Percentiles rank a stretch among this genome's conserved stretches.
These are phyloP conservation scores for Baorangia bicolor DNA, from an alignment of 768 basidiomycete species.

Conservation along the genomic window DNA sequence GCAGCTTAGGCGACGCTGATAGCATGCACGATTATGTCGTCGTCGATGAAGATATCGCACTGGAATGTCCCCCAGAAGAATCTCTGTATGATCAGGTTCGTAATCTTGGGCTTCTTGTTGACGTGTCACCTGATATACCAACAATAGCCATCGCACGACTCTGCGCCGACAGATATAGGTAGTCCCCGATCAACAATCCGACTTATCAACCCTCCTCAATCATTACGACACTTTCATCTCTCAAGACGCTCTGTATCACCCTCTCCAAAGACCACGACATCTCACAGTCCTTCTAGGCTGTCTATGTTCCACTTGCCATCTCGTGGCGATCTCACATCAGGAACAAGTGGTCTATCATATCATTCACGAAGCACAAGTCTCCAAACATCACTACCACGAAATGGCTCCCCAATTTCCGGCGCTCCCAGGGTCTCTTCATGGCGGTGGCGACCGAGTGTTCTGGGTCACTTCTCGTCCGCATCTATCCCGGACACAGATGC, in stretches of 20 bases:
- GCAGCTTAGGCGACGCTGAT: slow-evolving; percentile 32
- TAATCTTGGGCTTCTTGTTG: slow-evolving; percentile 23
- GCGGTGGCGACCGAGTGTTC: slow-evolving; percentile 63
- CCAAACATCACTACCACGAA: slow-evolving; percentile 38
- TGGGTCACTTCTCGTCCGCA: slow-evolving; percentile 59
- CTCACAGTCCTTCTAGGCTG: slow-evolving; percentile 38
- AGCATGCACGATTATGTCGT: slow-evolving; percentile 43
- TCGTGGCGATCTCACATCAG: slow-evolving; percentile 26
- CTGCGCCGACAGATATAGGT: slow-evolving; percentile 23
- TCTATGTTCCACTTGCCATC: slow-evolving; percentile 43
- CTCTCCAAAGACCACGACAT: slow-evolving; percentile 37
- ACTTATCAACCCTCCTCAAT: slow-evolving; percentile 37
- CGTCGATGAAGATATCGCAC: slow-evolving; percentile 34
- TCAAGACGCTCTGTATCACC: slow-evolving; percentile 42
- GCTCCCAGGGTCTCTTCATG: slow-evolving; percentile 29
- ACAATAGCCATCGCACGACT: slow-evolving; percentile 24
- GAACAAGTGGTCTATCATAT: slow-evolving; percentile 28
- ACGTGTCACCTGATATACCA: slow-evolving; percentile 18
- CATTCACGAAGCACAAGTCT: slow-evolving; percentile 53
- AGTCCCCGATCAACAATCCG: slow-evolving; percentile 35
- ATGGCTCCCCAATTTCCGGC: slow-evolving; percentile 3
- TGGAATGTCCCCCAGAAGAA: slow-evolving; percentile 25
- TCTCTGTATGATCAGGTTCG: slow-evolving; percentile 24
- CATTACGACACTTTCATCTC: slow-evolving; percentile 44
- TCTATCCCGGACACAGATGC: slow-evolving; percentile 45